These are phyloP conservation scores for Sclerotinia nivalis DNA, from an alignment of 2,329 filamentous ascomycete species.

Conservation along the genomic window DNA sequence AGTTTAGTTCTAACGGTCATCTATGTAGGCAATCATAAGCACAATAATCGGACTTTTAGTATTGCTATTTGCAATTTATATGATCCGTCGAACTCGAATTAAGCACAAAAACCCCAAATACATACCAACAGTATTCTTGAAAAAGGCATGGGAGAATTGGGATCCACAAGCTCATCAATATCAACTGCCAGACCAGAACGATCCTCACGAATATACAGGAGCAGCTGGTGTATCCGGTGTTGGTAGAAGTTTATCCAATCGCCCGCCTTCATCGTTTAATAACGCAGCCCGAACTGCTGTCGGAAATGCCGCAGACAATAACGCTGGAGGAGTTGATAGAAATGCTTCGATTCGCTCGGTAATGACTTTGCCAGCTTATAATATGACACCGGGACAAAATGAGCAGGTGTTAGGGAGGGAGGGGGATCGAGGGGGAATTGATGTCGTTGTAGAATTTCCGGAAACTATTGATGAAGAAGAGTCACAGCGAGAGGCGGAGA, in stretches of 20 bases:
- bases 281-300: conserved; percentile 22
- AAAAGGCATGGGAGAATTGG: conserved; percentile 54
- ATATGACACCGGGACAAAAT: conserved; percentile 66
- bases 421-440: conserved; percentile 88
- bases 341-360: conserved; percentile 89
- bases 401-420: conserved; percentile 86
- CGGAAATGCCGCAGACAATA: conserved; percentile 11
- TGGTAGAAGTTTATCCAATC: conserved; percentile 21
- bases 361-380: conserved; percentile 89
- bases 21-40: conserved; percentile 25
- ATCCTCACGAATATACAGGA: conserved; percentile 45
- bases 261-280: conserved; percentile 26
- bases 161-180: conserved; percentile 37
- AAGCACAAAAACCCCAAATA: conserved; percentile 51
- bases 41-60: conserved; percentile 30
- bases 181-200: conserved; percentile 39
- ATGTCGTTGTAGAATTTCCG: conserved; percentile 84
- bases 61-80: conserved; percentile 29
- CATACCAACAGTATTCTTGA: conserved; percentile 52
- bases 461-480: conserved; percentile 73
- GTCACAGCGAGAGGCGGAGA: conserved; percentile 83
- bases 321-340: conserved; percentile 60
- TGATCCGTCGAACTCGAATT: conserved; percentile 45
- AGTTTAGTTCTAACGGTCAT: neutral
- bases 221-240: conserved; percentile 27